Percentiles rank a stretch among this genome's conserved stretches.
These are phyloP conservation scores for Dalbergia cultrata DNA, from an alignment of 306 rosid genomes.

Conservation along the genomic window DNA sequence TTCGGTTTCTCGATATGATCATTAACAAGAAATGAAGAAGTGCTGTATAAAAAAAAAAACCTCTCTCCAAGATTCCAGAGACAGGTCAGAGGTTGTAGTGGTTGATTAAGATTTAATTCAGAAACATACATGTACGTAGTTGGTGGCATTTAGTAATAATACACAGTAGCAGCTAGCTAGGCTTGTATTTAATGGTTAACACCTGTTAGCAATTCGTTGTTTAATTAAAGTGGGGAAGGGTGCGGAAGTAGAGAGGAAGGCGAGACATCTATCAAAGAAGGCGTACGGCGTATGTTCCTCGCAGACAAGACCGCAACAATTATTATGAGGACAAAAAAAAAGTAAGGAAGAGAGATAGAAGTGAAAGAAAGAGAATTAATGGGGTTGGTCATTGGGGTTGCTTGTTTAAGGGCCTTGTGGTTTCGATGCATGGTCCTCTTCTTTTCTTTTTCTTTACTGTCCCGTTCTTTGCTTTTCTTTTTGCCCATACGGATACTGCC, in stretches of 20 bases:
- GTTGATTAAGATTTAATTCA: slow-evolving; percentile 38
- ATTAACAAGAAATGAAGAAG: too few species aligned
- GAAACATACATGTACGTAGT: slow-evolving; percentile 36
- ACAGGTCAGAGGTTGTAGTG: not conserved
- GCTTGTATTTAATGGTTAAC: slow-evolving; percentile 38
- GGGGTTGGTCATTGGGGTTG: not conserved
- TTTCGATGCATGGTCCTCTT: slow-evolving; percentile 48
- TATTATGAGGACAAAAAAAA: too few species aligned
- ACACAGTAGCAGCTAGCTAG: slow-evolving; percentile 7
- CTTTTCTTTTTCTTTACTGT: slow-evolving; percentile 29
- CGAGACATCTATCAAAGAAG: slow-evolving; percentile 43
- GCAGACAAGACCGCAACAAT: slow-evolving; percentile 57
- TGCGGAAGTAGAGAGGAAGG: slow-evolving; percentile 29
- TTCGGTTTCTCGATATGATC: too few species aligned
- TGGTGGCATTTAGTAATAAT: slow-evolving; percentile 39
- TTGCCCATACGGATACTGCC: slow-evolving; percentile 16
- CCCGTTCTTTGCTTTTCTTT: slow-evolving; percentile 25
- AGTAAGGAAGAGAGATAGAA: too few species aligned
- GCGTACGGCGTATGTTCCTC: slow-evolving; percentile 62
- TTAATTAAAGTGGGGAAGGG: not conserved
- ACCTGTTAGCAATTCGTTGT: slow-evolving; percentile 6
- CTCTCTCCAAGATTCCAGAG: not conserved
- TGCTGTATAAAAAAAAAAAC: too few species aligned
- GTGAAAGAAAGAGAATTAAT: not conserved
- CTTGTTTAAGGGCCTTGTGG: slow-evolving; percentile 16